Base-by-base conservation (phyloP, 2,329 filamentous ascomycete species). In the Fusarium marasasianum region DNA sequence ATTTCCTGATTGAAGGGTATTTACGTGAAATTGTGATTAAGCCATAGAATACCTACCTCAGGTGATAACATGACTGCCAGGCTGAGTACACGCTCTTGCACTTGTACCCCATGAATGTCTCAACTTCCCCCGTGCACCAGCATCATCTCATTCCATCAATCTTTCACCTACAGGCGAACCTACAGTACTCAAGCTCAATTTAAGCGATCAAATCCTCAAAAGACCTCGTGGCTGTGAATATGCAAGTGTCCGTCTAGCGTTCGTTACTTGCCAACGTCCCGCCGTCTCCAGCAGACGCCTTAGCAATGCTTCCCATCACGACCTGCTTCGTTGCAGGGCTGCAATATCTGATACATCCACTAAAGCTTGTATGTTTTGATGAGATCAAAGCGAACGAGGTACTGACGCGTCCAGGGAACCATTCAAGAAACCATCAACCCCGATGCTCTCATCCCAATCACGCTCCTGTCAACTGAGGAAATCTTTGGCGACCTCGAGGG, bases 371-470 rank as follows among this genome's bases (percentile, higher is more conserved):
- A 79, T 10, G 54, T 45, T 29, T 41, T 29, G 14, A 2, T 11
- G 6, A 37, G 11, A 12, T 5, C 15, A 44, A 44, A 5, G 17
- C 43, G 17, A 44, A 11, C n/a, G 43, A 20, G 5, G 38, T 43
- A 22, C 53, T 69, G 17, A 67, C 68, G 29, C 37, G 20, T 29
- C 12, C 31, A 85, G 83, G 83, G 83, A 58, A 79, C 80, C 26
- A 84, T 85, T n/a, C 77, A 84, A 64, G 82, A 84, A 68, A 83
- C 80, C 38, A 84, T 84, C 67, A 81, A 84, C 29, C 80, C 83
- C 2, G 83, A 84, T 63, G 81, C 80, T 57, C 75, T 85, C 18
- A 77, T 85, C 22, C 83, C 83, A 14, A 82, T 85, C 26, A 84
- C 83, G 18, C 78, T 85, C 10, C 78, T 85, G 12, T 80, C 80